phyloP scores from a whole-genome alignment of 2,329 filamentous ascomycete genomes.

The Didymella sp. region DNA sequence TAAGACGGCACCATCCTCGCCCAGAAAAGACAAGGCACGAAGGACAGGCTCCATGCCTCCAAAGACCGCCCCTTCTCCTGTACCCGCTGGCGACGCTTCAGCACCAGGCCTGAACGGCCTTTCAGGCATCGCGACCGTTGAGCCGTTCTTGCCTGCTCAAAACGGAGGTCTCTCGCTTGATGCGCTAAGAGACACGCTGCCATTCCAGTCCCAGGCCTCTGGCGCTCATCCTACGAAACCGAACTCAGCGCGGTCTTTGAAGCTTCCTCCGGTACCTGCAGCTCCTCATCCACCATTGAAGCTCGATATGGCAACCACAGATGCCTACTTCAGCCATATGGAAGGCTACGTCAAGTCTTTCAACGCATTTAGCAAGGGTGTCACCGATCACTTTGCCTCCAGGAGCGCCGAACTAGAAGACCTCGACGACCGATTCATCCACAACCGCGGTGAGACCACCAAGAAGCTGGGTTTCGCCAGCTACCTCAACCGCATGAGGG shows the following conservation, averaged over 20 bases:
- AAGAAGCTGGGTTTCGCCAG: slow-evolving; percentile 61
- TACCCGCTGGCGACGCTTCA: slow-evolving; percentile 23
- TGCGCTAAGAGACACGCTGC: slow-evolving; percentile 62
- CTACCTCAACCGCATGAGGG: slow-evolving; percentile 67
- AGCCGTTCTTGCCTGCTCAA: slow-evolving; percentile 57
- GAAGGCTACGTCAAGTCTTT: slow-evolving; percentile 63
- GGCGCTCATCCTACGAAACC: slow-evolving; percentile 52
- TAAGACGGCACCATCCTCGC: slow-evolving; percentile 14
- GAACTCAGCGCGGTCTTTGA: slow-evolving; percentile 51
- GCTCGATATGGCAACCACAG: slow-evolving; percentile 58
- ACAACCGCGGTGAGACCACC: slow-evolving; percentile 57
- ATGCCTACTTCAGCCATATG: slow-evolving; percentile 62
- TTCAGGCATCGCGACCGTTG: slow-evolving; percentile 57
- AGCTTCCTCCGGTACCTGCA: slow-evolving; percentile 60
- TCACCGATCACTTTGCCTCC: slow-evolving; percentile 63
- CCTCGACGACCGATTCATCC: slow-evolving; percentile 57
- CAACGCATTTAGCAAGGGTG: slow-evolving; percentile 61
- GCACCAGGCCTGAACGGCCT: slow-evolving; percentile 53
- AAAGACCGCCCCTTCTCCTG: slow-evolving; percentile 23
- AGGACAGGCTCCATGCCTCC: slow-evolving; percentile 18
- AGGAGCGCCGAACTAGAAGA: slow-evolving; percentile 57
- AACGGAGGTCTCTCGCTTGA: slow-evolving; percentile 60
- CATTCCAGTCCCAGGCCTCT: slow-evolving; percentile 64
- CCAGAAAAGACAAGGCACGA: slow-evolving; percentile 9
- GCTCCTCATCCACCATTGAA: slow-evolving; percentile 55